Evolutionary conservation across 345 rosid species (phyloP).

Genomic region (Linum trigynum): DNA sequence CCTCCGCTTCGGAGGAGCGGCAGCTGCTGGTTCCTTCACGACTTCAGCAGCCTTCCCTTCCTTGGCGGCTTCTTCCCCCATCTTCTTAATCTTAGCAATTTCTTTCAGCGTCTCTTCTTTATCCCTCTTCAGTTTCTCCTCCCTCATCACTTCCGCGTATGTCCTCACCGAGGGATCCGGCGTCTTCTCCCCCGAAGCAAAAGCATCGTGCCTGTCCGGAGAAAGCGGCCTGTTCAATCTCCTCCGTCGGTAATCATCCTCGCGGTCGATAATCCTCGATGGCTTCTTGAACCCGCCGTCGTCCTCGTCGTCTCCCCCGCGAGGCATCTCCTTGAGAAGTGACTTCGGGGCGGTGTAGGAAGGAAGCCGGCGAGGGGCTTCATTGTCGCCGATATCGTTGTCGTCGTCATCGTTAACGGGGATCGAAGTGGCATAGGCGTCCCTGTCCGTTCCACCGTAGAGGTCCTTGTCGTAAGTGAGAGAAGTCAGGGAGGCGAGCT

Average conservation of each 20-base stretch:
- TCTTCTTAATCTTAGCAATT: constrained; percentile 58
- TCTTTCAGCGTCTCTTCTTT: constrained; percentile 48
- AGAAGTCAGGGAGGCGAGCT: constrained; percentile 62
- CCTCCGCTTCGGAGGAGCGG: constrained; percentile 46
- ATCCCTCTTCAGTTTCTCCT: constrained; percentile 55
- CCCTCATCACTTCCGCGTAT: constrained; percentile 77
- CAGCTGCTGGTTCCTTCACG: constrained; percentile 19
- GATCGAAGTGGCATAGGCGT: constrained; percentile 53
- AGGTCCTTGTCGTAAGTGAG: constrained; percentile 69
- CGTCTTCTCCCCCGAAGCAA: constrained; percentile 86
- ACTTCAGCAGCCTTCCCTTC: constrained; percentile 28
- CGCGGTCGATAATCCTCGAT: constrained; percentile 70
- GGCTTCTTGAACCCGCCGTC: constrained; percentile 56
- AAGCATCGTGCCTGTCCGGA: constrained; percentile 90
- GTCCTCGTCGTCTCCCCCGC: constrained; percentile 50
- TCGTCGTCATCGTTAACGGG: constrained; percentile 89
- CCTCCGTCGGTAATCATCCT: constrained; percentile 81
- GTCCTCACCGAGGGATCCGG: constrained; percentile 77
- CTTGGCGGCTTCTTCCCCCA: constrained; percentile 65
- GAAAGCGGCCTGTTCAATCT: constrained; percentile 72
- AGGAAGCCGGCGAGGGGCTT: constrained; percentile 65
- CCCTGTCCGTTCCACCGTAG: constrained; percentile 66
- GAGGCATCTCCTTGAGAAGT: constrained; percentile 64
- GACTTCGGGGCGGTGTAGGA: constrained; percentile 92
- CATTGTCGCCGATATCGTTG: constrained; percentile 47